Percentiles rank a stretch among this genome's conserved stretches.
Conservation (phyloP, 805 yeast genomes). For the Pichia exigua region DNA sequence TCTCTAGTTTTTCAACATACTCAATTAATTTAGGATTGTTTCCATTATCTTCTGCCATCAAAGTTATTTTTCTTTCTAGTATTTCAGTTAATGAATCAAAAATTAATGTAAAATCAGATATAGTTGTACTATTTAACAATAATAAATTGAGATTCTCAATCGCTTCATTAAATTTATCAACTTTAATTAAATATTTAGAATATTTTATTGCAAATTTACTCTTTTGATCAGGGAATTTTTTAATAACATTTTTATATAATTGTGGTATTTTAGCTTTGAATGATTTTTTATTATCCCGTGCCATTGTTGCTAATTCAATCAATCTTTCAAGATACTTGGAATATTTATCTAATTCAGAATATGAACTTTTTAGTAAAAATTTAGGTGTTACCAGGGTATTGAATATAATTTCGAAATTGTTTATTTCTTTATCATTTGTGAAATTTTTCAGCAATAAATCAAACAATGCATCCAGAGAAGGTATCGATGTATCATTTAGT, state of each 20-base stretch:
- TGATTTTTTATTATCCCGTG: not conserved
- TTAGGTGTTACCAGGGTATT: conserved; percentile 24
- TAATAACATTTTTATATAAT: conserved; percentile 29
- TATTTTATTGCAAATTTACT: conserved; percentile 40
- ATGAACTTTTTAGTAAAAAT: conserved; percentile 30
- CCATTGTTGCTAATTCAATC: conserved; percentile 12
- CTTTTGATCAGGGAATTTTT: conserved; percentile 51
- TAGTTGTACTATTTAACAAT: conserved; percentile 37
- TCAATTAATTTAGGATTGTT: conserved; percentile 8
- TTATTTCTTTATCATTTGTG: not conserved
- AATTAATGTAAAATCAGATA: conserved; percentile 54
- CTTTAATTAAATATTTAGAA: conserved; percentile 40
- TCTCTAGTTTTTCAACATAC: conserved; percentile 45
- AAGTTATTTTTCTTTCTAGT: conserved; percentile 38
- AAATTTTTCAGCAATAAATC: not conserved
- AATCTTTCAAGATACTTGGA: conserved; percentile 37
- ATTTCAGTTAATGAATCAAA: conserved; percentile 58
- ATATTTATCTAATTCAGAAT: conserved; percentile 43
- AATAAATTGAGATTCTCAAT: conserved; percentile 41
- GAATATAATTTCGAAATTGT: conserved; percentile 13
- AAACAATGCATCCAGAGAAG: not conserved
- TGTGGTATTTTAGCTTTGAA: conserved; percentile 7
- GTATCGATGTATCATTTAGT: not conserved
- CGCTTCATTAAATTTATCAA: conserved; percentile 32
- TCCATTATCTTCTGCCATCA: conserved; percentile 9